Evolutionary conservation across 2,329 filamentous ascomycete genomes (phyloP).

Genomic region (Emericellopsis atlantica): DNA sequence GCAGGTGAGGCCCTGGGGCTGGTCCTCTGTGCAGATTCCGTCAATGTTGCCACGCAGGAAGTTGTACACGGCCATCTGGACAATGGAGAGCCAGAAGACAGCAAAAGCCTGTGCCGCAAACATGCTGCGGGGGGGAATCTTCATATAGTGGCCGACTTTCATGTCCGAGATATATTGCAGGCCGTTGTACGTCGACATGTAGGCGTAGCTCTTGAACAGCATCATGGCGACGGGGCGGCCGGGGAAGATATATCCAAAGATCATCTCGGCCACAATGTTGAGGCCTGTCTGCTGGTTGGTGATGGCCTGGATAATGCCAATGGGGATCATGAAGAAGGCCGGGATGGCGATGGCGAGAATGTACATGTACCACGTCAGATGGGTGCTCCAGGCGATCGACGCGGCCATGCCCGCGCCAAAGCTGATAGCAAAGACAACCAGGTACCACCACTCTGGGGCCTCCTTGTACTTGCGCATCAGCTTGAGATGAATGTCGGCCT

Average conservation of each 20-base stretch:
- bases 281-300: slow-evolving; percentile 61
- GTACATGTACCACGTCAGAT: slow-evolving; percentile 62
- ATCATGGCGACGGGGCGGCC: slow-evolving; percentile 61
- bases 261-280: slow-evolving; percentile 63
- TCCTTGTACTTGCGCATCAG: slow-evolving; percentile 45
- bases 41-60: slow-evolving; percentile 33
- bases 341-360: slow-evolving; percentile 53
- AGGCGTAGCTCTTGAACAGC: slow-evolving; percentile 55
- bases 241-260: slow-evolving; percentile 64
- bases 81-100: slow-evolving; percentile 24
- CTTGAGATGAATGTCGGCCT: slow-evolving; percentile 36
- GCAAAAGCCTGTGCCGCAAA: slow-evolving; percentile 30
- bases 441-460: slow-evolving; percentile 46
- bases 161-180: slow-evolving; percentile 27
- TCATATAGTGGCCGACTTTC: slow-evolving; percentile 41
- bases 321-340: slow-evolving; percentile 50
- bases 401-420: slow-evolving; percentile 39
- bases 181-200: slow-evolving; percentile 40
- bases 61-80: slow-evolving; percentile 24
- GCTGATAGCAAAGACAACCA: slow-evolving; percentile 25
- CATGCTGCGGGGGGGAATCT: slow-evolving; percentile 35
- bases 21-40: slow-evolving; percentile 34
- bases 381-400: slow-evolving; percentile 49
- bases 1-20: slow-evolving; percentile 39
- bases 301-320: slow-evolving; percentile 57